Percentiles rank a stretch among this genome's conserved stretches.
These are phyloP conservation scores for Coffea canephora DNA, from an alignment of 257 asterid species.

Conservation along the genomic window DNA sequence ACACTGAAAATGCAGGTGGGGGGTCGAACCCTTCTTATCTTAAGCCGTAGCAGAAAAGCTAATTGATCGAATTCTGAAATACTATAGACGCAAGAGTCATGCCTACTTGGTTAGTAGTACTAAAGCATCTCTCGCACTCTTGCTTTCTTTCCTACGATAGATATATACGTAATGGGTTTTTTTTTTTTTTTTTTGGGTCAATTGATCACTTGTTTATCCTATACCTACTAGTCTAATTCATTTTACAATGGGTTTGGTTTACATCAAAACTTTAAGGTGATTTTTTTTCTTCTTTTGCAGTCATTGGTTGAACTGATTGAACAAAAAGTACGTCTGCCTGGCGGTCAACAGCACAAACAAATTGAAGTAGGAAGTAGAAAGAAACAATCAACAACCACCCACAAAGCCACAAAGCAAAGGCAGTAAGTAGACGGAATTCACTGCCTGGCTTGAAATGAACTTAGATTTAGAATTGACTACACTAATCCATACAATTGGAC, in stretches of 20 bases:
- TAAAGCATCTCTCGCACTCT: background rate
- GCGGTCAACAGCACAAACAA: conserved; percentile 6
- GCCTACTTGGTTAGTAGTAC: background rate
- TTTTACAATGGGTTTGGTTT: background rate
- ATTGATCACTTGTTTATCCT: too few relatives aligned
- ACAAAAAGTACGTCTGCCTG: too few relatives aligned
- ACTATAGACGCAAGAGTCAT: background rate
- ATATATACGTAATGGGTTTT: too few relatives aligned
- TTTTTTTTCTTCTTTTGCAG: background rate
- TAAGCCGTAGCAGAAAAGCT: background rate
- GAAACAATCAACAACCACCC: conserved; percentile 2
- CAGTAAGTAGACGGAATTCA: background rate
- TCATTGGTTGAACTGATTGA: background rate
- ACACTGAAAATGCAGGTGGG: background rate
- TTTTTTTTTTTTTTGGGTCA: too few relatives aligned
- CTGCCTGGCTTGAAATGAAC: background rate
- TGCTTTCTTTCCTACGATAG: too few relatives aligned
- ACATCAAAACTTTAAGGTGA: background rate
- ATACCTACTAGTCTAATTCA: too few relatives aligned
- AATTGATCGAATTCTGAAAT: background rate
- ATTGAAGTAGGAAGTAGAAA: background rate
- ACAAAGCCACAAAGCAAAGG: background rate
- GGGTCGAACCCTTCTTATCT: too few relatives aligned
- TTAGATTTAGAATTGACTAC: background rate
- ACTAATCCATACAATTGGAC: background rate